Conservation (phyloP, 2,329 filamentous ascomycete genomes). For the Talaromyces albobiverticillius region DNA sequence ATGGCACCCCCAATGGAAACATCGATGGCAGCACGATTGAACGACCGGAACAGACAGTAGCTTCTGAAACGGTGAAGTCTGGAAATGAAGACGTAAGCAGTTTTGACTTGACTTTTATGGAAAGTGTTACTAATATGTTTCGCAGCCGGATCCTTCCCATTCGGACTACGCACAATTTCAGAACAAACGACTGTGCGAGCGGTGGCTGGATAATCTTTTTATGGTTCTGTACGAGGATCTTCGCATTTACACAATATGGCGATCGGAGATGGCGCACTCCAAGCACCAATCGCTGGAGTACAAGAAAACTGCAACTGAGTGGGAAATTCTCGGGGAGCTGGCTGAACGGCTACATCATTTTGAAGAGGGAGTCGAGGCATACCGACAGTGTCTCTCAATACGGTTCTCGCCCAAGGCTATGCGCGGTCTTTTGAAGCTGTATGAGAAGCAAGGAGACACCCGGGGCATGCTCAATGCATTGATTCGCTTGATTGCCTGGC, state of each 20-base stretch:
- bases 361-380: conserved; percentile 90
- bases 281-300: conserved; percentile 91
- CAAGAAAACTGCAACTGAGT: conserved; percentile 94
- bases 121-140: conserved; percentile 1
- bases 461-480: conserved; percentile 78
- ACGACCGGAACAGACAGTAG: conserved; percentile 75
- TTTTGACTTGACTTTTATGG: background rate
- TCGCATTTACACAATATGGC: conserved; percentile 98
- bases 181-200: conserved; percentile 94
- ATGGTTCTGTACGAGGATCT: conserved; percentile 99
- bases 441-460: conserved; percentile 74
- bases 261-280: conserved; percentile 95
- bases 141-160: conserved; percentile 61
- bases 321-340: conserved; percentile 93
- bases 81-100: conserved; percentile 66
- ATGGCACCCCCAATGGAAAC: conserved; percentile 25
- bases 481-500: conserved; percentile 92
- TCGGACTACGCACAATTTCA: conserved; percentile 85
- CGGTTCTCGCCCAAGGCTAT: conserved; percentile 94
- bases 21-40: conserved; percentile 54
- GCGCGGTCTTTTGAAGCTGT: conserved; percentile 75
- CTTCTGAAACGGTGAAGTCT: conserved; percentile 72
- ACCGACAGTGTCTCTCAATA: conserved; percentile 78
- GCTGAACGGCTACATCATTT: conserved; percentile 89
- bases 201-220: conserved; percentile 97